Base-by-base conservation (phyloP, 768 basidiomycete genomes). In the Rickenella mellea region DNA sequence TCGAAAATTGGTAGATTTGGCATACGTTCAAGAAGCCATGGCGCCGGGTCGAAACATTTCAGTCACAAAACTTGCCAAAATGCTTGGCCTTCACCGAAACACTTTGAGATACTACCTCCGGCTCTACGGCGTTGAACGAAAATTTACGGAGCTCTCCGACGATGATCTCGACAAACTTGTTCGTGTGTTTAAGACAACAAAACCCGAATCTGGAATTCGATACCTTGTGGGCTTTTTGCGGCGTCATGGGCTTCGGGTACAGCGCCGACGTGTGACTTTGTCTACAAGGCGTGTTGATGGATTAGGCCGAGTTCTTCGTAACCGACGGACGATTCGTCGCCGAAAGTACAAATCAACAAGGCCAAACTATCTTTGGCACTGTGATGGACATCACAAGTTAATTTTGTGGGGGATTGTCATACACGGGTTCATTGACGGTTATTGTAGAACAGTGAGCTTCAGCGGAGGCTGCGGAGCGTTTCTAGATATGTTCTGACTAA, bases 351-450 rank as follows among this genome's bases (percentile, higher is more conserved):
- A 46, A 2, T 60, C 63, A 0, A 49, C 51, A 7, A 54, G 55
- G 2, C 53, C 60, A 17, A 63, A 63, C 40, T 53, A 56, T 0
- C 52, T 63, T 0, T 65, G 62, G 62, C 64, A 66, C 46, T 44
- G 52, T 17, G 63, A 66, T 49, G 56, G 62, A 1, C 61, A 65
- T 40, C 60, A 67, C 40, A 66, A 62, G 39, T 43, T 67, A 0
- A 51, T 55, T 7, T 56, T 46, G 0, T 67, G 64, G 63, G 62
- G 62, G 6, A 54, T 63, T 46, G 58, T 58, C 19, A 53, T 62
- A 5, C 61, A 63, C 50, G 62, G 62, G 0, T 55, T 60, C 41
- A 48, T 67, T 15, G 66, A 70, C 49, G 69, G 69, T 0, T 61
- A 58, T 47, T 63, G 61, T 33, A 47, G 60, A 1, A 55, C 61